These are phyloP conservation scores for Somion occarium DNA, from an alignment of 1,284 basidiomycete genomes.

Conservation along the genomic window DNA sequence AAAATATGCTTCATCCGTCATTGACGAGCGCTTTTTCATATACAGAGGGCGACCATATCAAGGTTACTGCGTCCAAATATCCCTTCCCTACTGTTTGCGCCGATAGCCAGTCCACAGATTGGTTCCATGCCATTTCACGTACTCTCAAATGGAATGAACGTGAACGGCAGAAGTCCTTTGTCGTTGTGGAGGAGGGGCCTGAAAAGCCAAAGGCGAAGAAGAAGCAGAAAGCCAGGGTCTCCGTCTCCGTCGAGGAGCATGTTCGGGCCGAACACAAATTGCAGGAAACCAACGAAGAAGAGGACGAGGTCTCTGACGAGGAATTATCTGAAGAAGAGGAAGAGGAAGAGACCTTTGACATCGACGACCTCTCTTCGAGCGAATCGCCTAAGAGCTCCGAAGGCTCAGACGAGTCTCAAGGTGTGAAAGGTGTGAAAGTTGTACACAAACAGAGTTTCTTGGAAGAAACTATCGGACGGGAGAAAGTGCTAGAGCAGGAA, in stretches of 20 bases:
- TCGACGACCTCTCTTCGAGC: conserved; percentile 74
- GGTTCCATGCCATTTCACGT: conserved; percentile 96
- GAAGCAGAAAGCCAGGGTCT: background rate
- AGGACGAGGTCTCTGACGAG: conserved; percentile 39
- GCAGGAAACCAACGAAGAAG: conserved; percentile 8
- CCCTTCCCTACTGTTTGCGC: conserved; percentile 99
- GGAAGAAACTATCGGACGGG: conserved; percentile 37
- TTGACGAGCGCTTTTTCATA: conserved; percentile 5
- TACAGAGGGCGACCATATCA: conserved; percentile 98
- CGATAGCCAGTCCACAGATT: conserved; percentile 95
- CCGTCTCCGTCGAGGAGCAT: conserved; percentile 14
- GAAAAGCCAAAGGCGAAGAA: conserved; percentile 30
- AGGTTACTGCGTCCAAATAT: conserved; percentile 95
- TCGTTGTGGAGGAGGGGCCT: conserved; percentile 88
- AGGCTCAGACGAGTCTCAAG: conserved; percentile 13
- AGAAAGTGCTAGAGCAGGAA: conserved; percentile 21
- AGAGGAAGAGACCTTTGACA: conserved; percentile 82
- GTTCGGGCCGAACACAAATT: background rate
- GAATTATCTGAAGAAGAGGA: conserved; percentile 53
- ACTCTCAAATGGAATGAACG: conserved; percentile 98
- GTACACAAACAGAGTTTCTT: conserved; percentile 7
- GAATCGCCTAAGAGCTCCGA: conserved; percentile 17
- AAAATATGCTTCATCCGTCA: background rate
- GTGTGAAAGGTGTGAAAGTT: background rate
- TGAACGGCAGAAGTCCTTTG: conserved; percentile 95